These are phyloP conservation scores for Aspergillus sp. DNA, from an alignment of 2,329 filamentous ascomycete genomes.

Conservation along the genomic window DNA sequence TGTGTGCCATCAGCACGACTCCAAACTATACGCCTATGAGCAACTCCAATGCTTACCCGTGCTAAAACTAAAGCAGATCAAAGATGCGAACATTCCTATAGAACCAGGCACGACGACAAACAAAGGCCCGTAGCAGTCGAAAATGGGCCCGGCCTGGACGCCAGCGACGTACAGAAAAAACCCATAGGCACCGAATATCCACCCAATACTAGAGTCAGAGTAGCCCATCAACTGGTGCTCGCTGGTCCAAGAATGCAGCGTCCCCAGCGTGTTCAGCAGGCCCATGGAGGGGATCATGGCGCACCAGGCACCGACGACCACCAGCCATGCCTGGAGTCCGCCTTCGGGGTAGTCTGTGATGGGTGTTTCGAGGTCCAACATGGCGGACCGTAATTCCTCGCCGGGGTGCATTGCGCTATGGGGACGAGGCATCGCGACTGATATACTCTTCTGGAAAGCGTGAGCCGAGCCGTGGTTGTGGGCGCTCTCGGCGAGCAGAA, in stretches of 20 bases:
- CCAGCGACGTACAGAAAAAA: constrained; percentile 40
- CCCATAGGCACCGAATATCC: constrained; percentile 43
- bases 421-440: not conserved
- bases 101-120: constrained; percentile 19
- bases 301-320: constrained; percentile 43
- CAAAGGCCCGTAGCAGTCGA: constrained; percentile 16
- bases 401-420: not conserved
- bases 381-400: not conserved
- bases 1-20: constrained; percentile 16
- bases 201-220: constrained; percentile 37
- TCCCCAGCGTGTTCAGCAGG: constrained; percentile 40
- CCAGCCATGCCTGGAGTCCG: constrained; percentile 43
- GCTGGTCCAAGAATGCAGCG: constrained; percentile 41
- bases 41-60: constrained; percentile 12
- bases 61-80: constrained; percentile 32
- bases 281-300: constrained; percentile 42
- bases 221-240: constrained; percentile 37
- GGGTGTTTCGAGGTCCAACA: not conserved
- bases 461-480: not conserved
- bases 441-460: not conserved
- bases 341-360: constrained; percentile 37
- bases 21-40: no score
- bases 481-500: not conserved
- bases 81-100: constrained; percentile 22
- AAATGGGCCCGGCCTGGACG: constrained; percentile 23